Evolutionary conservation across 495 filamentous ascomycete genomes (phyloP), one percentile per base, ranked within the genome.

Genomic region (Penicillium robsamsonii): DNA sequence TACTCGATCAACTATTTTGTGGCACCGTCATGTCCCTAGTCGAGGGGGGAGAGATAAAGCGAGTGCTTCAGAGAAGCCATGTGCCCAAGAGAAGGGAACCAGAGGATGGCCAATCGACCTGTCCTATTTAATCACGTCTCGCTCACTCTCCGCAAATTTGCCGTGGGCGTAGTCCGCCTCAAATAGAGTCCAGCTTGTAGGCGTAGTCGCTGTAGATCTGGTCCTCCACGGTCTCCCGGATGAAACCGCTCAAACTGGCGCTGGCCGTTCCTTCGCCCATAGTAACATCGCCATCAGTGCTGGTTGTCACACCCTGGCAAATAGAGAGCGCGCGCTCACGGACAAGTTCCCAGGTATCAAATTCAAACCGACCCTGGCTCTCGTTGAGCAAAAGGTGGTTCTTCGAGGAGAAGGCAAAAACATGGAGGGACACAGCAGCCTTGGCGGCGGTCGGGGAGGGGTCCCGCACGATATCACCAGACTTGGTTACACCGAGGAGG

Each of bases 281-380:
- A 0, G 64, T 50, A 25, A 75, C 58, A 56, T 86, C 81, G 33
- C 72, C 75, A 45, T 79, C 80, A 0, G 75, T 64, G 50, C 65
- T 70, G 18, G 57, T 52, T 22, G 62, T 58, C 15, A 8, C 35
- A 25, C 73, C 77, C 56, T 81, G 84, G 71, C 90, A 96, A 42
- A 83, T 79, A 25, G 71, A 65, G 61, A 82, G 75, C 30, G 87
- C 91, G 46, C 76, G 75, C 62, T 87, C 78, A 65, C 82, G 84
- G 5, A 87, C 83, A 18, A 77, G 73, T 49, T 92, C 85, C 91
- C 92, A 96, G 35, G 82, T 86, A 37, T 87, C 82, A 55, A 89
- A 77, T 20, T 81, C 82, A 62, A 96, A 97, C 30, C 73, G 70
- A 0, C 93, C 93, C 62, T 92, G 83, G 65, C 91, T 95, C 67